Percentiles rank a stretch among this genome's conserved stretches.
phyloP scores from a whole-genome alignment of 202 grass and related monocot species.

The Musa balbisiana region DNA sequence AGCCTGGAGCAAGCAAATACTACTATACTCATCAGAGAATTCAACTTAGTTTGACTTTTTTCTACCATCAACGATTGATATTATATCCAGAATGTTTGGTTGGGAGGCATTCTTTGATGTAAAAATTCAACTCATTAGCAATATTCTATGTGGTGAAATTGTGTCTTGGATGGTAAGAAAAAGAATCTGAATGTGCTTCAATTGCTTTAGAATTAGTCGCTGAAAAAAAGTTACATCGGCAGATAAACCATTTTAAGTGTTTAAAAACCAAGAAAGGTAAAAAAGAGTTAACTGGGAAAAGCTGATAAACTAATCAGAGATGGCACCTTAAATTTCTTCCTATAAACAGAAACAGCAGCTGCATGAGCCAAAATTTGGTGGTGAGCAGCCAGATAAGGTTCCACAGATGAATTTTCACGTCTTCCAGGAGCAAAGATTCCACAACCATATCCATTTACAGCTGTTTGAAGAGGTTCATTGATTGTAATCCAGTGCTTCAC shows the following conservation, averaged over 20 bases:
- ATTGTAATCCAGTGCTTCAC: slow-evolving; percentile 16
- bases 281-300: background rate
- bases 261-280: background rate
- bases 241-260: background rate
- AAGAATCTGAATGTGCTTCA: background rate
- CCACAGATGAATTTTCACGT: slow-evolving; percentile 37
- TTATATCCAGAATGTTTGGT: too few relatives aligned
- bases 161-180: too few relatives aligned
- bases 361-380: slow-evolving; percentile 92
- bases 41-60: too few relatives aligned
- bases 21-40: background rate
- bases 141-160: too few relatives aligned
- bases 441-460: background rate
- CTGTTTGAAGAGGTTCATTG: slow-evolving; percentile 6
- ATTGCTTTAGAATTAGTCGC: background rate
- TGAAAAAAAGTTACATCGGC: background rate
- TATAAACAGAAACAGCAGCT: slow-evolving; percentile 74
- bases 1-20: slow-evolving; percentile 27
- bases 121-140: too few relatives aligned
- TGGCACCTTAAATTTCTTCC: slow-evolving; percentile 73
- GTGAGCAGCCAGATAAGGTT: slow-evolving; percentile 68
- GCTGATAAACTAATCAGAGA: slow-evolving; percentile 3
- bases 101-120: too few relatives aligned
- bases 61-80: too few relatives aligned
- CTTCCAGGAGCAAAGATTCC: background rate